phyloP scores from a whole-genome alignment of 1,284 basidiomycete genomes.

The Tilletia caries region DNA sequence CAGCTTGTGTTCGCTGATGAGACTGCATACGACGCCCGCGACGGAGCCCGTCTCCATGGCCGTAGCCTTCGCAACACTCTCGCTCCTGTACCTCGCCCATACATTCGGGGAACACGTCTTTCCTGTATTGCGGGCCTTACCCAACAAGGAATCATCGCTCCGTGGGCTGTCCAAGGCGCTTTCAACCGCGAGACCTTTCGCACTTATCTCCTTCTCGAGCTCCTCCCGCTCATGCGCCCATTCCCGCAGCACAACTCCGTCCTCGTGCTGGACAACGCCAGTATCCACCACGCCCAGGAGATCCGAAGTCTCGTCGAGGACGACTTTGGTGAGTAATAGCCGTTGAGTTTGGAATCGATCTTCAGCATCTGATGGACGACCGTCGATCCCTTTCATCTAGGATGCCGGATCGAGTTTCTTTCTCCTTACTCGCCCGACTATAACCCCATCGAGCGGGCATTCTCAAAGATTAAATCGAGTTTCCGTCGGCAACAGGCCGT shows the following conservation, averaged over 20 bases:
- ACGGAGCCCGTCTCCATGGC: background rate
- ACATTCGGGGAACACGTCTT: background rate
- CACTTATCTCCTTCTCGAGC: background rate
- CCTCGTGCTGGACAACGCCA: background rate
- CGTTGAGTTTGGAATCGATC: too few relatives aligned
- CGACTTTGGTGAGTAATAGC: background rate
- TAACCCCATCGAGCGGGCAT: too few relatives aligned
- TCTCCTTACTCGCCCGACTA: too few relatives aligned
- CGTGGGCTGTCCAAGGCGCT: background rate
- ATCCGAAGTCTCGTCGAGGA: background rate
- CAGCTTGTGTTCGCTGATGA: background rate
- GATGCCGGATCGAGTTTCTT: too few relatives aligned
- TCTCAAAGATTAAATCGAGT: too few relatives aligned
- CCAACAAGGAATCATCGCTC: background rate
- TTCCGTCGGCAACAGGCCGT: too few relatives aligned
- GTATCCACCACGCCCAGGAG: background rate
- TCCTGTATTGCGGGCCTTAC: background rate
- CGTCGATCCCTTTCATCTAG: too few relatives aligned
- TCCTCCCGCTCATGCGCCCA: background rate
- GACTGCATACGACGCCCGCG: background rate
- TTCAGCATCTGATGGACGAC: too few relatives aligned
- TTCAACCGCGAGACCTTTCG: background rate
- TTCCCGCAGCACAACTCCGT: background rate
- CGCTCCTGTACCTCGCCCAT: background rate
- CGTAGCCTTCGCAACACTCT: background rate